phyloP scores from a whole-genome alignment of 345 rosid species.

The Lepidium sativum region DNA sequence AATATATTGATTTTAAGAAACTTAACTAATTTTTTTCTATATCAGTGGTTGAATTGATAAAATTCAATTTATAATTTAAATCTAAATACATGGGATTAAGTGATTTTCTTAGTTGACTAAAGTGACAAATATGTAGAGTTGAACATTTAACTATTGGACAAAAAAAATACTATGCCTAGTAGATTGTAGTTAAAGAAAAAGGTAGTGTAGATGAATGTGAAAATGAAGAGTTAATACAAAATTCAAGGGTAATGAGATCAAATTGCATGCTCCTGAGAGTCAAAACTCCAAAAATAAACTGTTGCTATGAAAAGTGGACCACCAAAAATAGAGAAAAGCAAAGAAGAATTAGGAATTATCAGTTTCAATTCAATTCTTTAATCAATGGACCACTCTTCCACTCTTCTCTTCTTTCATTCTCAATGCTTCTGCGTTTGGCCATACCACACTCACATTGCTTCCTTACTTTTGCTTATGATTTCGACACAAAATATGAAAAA shows the following conservation, averaged over 20 bases:
- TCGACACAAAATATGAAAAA: conserved; percentile 11
- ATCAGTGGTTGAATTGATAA: too few species aligned
- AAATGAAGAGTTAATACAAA: not conserved
- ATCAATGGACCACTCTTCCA: conserved; percentile 28
- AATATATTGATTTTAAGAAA: too few species aligned
- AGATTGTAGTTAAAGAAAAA: not conserved
- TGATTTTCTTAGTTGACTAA: too few species aligned
- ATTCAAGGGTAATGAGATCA: conserved; percentile 16
- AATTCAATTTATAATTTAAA: too few species aligned
- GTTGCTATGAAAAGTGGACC: conserved; percentile 20
- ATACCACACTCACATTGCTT: conserved; percentile 24
- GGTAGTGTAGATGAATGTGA: not conserved
- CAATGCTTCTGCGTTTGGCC: conserved; percentile 21
- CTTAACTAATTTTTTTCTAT: too few species aligned
- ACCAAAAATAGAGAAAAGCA: conserved; percentile 15
- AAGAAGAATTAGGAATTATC: not conserved
- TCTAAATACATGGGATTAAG: too few species aligned
- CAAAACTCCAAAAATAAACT: conserved; percentile 2
- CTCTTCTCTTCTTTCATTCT: conserved; percentile 26
- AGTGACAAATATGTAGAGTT: too few species aligned
- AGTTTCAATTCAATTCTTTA: not conserved
- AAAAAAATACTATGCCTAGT: too few species aligned
- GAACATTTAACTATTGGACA: too few species aligned
- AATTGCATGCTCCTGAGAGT: not conserved
- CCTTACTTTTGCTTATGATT: conserved; percentile 20